Conservation (phyloP, 2,329 filamentous ascomycete genomes). For the Penicillium sp. region DNA sequence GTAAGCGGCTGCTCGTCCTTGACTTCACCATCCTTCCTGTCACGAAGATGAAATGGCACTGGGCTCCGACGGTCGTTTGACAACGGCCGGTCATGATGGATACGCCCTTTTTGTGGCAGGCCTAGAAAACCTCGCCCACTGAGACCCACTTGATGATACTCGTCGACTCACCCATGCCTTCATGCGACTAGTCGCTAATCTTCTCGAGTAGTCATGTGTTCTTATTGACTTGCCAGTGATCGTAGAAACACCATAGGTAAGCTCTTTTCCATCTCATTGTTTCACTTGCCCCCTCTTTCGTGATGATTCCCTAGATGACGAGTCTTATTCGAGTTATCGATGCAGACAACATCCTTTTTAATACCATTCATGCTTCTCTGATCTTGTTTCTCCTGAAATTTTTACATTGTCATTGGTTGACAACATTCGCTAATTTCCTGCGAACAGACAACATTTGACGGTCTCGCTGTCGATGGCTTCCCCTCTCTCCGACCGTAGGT, state of each 20-base stretch:
- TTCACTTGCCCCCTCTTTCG: slow-evolving; percentile 23
- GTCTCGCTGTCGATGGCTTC: background rate
- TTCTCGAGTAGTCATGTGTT: slow-evolving; percentile 20
- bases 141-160: slow-evolving; percentile 51
- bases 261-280: slow-evolving; percentile 5
- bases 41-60: slow-evolving; percentile 69
- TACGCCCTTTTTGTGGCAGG: slow-evolving; percentile 87
- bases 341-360: slow-evolving; percentile 59
- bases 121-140: slow-evolving; percentile 99
- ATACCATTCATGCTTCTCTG: slow-evolving; percentile 65
- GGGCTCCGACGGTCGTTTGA: slow-evolving; percentile 77
- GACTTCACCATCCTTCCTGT: slow-evolving; percentile 13
- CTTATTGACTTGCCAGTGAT: slow-evolving; percentile 14
- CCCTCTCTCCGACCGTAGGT: slow-evolving; percentile 16
- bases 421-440: slow-evolving; percentile 16
- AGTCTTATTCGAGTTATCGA: slow-evolving; percentile 66
- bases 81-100: slow-evolving; percentile 70
- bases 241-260: slow-evolving; percentile 23
- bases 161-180: slow-evolving; percentile 24
- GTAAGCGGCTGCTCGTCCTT: slow-evolving; percentile 27
- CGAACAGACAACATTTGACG: background rate
- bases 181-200: slow-evolving; percentile 32
- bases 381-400: slow-evolving; percentile 28
- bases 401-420: slow-evolving; percentile 6
- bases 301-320: slow-evolving; percentile 64